These are phyloP conservation scores for Globisporangium yorkense DNA, from an alignment of 352 stramenopile species.

Conservation along the genomic window DNA sequence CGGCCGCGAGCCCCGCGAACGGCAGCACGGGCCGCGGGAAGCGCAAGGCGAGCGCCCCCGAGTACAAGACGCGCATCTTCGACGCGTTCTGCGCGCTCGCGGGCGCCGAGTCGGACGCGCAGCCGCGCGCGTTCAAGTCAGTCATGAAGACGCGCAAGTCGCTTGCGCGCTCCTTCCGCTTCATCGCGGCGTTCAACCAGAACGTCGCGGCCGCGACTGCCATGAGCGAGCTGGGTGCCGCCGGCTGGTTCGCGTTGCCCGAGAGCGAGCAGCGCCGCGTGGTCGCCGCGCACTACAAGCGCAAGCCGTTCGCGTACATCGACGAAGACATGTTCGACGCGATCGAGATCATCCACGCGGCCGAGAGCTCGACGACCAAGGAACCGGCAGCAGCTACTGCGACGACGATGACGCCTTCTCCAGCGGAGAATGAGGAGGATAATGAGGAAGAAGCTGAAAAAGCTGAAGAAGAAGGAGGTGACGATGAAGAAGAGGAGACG, in stretches of 20 bases:
- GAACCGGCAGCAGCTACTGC: background rate
- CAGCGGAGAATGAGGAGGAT: background rate
- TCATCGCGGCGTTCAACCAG: constrained; percentile 13
- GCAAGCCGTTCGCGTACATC: constrained; percentile 14
- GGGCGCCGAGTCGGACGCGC: background rate
- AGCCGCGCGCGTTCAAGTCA: constrained; percentile 5
- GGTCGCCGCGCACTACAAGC: constrained; percentile 11
- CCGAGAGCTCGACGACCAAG: background rate
- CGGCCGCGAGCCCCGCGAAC: constrained; percentile 4
- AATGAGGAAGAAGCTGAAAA: background rate
- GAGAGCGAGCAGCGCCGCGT: constrained; percentile 7
- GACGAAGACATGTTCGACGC: constrained; percentile 15
- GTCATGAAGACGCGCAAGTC: constrained; percentile 11
- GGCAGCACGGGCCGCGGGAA: background rate
- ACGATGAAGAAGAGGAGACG: background rate
- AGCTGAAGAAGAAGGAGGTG: background rate
- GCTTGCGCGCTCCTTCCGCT: constrained; percentile 10
- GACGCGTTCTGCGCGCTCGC: constrained; percentile 5
- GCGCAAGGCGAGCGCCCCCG: background rate
- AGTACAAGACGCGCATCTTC: constrained; percentile 4
- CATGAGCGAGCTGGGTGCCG: constrained; percentile 7
- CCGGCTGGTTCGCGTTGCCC: constrained; percentile 7
- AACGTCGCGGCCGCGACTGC: constrained; percentile 8
- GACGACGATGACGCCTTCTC: background rate
- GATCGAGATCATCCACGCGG: constrained; percentile 9